A percentile compares a stretch with the other conserved stretches of the same genome.
Evolutionary conservation across 345 rosid genomes (phyloP).

Genomic region (Melastoma malabathricum): DNA sequence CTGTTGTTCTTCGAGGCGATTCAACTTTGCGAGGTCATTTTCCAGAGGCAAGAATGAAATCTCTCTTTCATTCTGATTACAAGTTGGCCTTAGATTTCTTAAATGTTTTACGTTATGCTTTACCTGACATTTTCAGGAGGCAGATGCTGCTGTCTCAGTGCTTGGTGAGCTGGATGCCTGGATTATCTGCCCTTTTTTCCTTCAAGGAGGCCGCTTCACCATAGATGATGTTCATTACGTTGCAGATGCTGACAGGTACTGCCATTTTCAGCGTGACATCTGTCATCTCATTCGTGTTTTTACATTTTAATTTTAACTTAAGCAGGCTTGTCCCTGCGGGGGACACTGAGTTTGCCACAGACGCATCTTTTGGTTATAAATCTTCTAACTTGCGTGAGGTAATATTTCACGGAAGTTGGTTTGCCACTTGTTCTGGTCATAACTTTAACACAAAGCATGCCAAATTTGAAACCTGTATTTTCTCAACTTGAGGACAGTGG

Average conservation of each 20-base stretch:
- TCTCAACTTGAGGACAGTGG: slow-evolving; percentile 44
- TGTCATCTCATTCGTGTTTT: not conserved
- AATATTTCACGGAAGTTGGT: slow-evolving; percentile 7
- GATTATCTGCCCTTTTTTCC: slow-evolving; percentile 94
- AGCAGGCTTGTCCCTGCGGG: slow-evolving; percentile 91
- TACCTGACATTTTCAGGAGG: slow-evolving; percentile 40
- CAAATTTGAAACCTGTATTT: slow-evolving; percentile 1
- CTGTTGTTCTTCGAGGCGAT: slow-evolving; percentile 90
- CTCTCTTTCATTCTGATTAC: not conserved
- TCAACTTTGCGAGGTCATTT: slow-evolving; percentile 97
- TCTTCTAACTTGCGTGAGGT: slow-evolving; percentile 91
- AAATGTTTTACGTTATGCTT: slow-evolving; percentile 4
- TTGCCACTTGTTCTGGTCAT: not conserved
- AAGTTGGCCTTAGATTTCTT: not conserved
- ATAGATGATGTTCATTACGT: slow-evolving; percentile 81
- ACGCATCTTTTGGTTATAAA: slow-evolving; percentile 81
- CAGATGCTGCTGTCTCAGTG: slow-evolving; percentile 78
- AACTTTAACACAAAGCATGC: slow-evolving; percentile 2
- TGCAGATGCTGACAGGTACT: slow-evolving; percentile 72
- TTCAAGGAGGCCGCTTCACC: slow-evolving; percentile 97
- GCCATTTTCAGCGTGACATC: not conserved
- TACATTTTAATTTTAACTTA: slow-evolving; percentile 11
- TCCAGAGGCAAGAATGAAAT: slow-evolving; percentile 54
- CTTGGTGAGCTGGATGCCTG: slow-evolving; percentile 90
- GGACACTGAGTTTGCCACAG: slow-evolving; percentile 92